Conservation (phyloP, 805 yeast genomes). For the Limtongia smithiae region DNA sequence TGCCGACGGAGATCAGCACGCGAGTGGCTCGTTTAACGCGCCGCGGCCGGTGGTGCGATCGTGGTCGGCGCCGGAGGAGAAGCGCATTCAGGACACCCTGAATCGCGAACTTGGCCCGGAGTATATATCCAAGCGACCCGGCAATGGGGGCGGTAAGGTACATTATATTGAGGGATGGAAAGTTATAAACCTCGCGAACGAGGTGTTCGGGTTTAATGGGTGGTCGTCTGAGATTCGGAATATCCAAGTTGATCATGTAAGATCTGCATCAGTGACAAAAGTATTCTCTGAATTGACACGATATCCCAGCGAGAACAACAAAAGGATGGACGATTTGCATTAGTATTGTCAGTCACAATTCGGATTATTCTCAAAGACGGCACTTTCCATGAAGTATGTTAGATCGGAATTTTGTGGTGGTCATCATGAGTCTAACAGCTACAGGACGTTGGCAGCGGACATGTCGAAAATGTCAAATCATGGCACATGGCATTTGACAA, state of each 20-base stretch:
- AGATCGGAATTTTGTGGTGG: neutral
- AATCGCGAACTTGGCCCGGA: conserved; percentile 54
- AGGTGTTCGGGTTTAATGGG: conserved; percentile 74
- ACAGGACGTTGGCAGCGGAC: conserved; percentile 67
- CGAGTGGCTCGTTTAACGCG: neutral
- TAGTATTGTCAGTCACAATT: conserved; percentile 43
- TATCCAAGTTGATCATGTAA: conserved; percentile 55
- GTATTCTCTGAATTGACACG: neutral
- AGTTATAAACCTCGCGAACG: conserved; percentile 67
- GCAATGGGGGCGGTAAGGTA: conserved; percentile 52
- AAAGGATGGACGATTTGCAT: conserved; percentile 11
- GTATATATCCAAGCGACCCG: conserved; percentile 57
- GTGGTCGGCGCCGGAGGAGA: conserved; percentile 28
- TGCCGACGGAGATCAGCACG: conserved; percentile 22
- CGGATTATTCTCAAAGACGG: conserved; percentile 76
- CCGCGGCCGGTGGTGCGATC: neutral
- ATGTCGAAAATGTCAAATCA: conserved; percentile 48
- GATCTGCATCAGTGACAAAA: conserved; percentile 4
- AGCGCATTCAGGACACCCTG: conserved; percentile 31
- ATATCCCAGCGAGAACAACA: conserved; percentile 11
- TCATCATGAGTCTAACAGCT: neutral
- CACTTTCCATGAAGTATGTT: conserved; percentile 56
- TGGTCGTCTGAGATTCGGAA: conserved; percentile 65
- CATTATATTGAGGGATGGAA: conserved; percentile 73
- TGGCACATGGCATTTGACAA: conserved; percentile 74